phyloP scores from a whole-genome alignment of 352 stramenopile genomes.

The Globisporangium polare region DNA sequence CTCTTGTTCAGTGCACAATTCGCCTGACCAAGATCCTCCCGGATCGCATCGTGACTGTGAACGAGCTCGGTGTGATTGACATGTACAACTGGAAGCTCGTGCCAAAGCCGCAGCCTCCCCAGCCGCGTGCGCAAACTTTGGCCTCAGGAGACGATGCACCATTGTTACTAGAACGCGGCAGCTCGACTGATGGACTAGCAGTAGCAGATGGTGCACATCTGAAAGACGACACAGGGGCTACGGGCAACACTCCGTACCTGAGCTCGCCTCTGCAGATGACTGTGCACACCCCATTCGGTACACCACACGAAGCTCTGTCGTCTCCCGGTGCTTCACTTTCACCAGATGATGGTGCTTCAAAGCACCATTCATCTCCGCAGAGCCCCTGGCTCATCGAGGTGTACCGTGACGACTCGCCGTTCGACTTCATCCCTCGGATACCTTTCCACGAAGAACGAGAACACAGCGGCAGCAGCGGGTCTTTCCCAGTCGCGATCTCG shows the following conservation, averaged over 20 bases:
- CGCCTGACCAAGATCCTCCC: slow-evolving; percentile 67
- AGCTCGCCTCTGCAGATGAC: neutral
- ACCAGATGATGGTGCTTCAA: neutral
- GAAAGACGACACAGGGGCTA: neutral
- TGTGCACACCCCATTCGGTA: slow-evolving; percentile 1
- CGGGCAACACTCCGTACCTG: neutral
- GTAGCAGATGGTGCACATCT: neutral
- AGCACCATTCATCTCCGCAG: slow-evolving; percentile 7
- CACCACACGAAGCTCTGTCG: neutral
- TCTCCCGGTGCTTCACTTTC: neutral
- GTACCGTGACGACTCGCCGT: slow-evolving; percentile 63
- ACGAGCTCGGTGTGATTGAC: slow-evolving; percentile 83
- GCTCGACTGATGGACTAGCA: neutral
- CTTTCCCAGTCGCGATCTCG: slow-evolving; percentile 64
- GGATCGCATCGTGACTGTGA: slow-evolving; percentile 76
- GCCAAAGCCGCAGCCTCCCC: slow-evolving; percentile 35
- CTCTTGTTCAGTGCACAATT: slow-evolving; percentile 50
- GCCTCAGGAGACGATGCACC: neutral
- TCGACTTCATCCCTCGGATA: slow-evolving; percentile 77
- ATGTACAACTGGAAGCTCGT: slow-evolving; percentile 81
- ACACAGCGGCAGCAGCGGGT: slow-evolving; percentile 13
- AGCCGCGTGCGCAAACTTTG: neutral
- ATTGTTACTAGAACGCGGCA: neutral
- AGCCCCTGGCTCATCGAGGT: slow-evolving; percentile 75
- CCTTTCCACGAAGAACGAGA: slow-evolving; percentile 60